phyloP scores from a whole-genome alignment of 139 green algal genomes.

The Limnomonas spitsbergensis region DNA sequence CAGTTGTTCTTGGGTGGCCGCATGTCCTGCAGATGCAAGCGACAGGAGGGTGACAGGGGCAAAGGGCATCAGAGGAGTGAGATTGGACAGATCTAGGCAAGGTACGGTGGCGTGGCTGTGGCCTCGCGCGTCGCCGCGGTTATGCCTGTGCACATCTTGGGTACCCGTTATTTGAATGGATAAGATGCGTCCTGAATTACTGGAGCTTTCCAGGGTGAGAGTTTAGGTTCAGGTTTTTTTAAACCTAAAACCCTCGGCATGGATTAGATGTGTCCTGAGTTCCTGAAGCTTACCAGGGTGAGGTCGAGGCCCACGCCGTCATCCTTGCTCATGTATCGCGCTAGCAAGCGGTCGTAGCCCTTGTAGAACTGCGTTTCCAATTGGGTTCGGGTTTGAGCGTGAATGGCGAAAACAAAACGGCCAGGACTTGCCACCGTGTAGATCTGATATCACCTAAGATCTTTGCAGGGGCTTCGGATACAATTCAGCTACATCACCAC shows the following conservation, averaged over 20 bases:
- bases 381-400: not conserved
- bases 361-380: conserved; percentile 37
- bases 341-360: conserved; percentile 25
- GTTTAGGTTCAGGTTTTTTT: no score
- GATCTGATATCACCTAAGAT: not conserved
- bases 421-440: conserved; percentile 1
- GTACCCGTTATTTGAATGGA: no score
- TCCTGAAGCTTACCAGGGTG: conserved; percentile 30
- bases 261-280: no score
- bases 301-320: conserved; percentile 34
- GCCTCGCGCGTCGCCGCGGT: not conserved
- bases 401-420: not conserved
- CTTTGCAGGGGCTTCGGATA: no score
- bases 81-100: not conserved
- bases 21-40: conserved; percentile 5
- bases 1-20: conserved; percentile 11
- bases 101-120: not conserved
- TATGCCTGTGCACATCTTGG: not conserved
- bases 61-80: no score
- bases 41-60: not conserved
- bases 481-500: no score
- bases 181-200: no score
- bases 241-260: no score
- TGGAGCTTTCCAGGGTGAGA: no score
- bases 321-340: conserved; percentile 20